Evolutionary conservation across 768 basidiomycete species (phyloP).

Genomic region (Naganishia vishniacii): DNA sequence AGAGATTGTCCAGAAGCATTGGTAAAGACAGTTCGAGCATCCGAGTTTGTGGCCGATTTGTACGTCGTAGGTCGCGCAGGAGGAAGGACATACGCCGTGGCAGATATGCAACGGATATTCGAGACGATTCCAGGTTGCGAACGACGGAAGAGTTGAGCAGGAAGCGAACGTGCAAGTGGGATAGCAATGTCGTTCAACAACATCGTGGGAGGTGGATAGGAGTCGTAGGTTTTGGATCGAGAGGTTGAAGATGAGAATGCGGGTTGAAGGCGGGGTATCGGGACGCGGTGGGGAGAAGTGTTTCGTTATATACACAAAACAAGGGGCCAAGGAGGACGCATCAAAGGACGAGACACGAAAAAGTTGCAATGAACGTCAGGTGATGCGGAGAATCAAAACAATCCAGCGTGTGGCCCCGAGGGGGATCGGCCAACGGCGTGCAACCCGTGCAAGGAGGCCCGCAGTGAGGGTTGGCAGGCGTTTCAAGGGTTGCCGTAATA

Average conservation of each 20-base stretch:
- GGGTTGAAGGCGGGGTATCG: too few species aligned
- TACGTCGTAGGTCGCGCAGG: conserved; percentile 3
- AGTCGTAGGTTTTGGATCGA: not conserved
- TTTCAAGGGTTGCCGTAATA: too few species aligned
- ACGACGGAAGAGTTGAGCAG: not conserved
- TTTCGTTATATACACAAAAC: too few species aligned
- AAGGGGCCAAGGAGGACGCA: not conserved
- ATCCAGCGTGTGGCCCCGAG: too few species aligned
- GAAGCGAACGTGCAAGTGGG: conserved; percentile 1
- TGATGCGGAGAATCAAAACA: too few species aligned
- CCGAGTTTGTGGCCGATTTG: not conserved
- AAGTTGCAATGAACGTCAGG: too few species aligned
- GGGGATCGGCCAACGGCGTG: too few species aligned
- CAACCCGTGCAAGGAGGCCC: too few species aligned
- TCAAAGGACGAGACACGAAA: not conserved
- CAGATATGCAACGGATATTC: conserved; percentile 1
- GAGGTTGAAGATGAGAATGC: too few species aligned
- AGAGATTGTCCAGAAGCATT: conserved; percentile 9
- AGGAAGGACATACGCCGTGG: conserved; percentile 12
- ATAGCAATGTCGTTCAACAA: not conserved
- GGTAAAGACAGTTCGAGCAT: not conserved
- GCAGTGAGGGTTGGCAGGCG: too few species aligned
- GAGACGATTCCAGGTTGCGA: not conserved
- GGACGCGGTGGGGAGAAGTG: too few species aligned
- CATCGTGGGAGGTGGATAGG: not conserved